Evolutionary conservation across 23 red algal species (phyloP).

Genomic region (Chondrus crispus): DNA sequence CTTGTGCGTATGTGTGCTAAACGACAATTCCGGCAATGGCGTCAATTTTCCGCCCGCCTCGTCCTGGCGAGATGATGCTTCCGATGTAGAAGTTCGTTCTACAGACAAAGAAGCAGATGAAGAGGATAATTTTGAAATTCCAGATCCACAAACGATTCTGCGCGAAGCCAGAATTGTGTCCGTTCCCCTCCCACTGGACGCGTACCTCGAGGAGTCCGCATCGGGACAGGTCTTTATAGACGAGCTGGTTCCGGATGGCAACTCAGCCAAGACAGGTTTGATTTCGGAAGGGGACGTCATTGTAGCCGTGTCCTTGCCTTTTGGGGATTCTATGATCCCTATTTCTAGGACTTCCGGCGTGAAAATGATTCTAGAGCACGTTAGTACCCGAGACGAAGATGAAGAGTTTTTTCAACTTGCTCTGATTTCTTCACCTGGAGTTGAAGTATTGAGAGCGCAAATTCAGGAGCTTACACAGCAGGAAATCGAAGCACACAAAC

Average conservation of each 20-base stretch:
- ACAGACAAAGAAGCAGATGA: too few relatives aligned
- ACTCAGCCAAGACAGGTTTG: slow-evolving; percentile 3
- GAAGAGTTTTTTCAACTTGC: slow-evolving; percentile 25
- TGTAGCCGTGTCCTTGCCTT: slow-evolving; percentile 42
- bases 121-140: too few relatives aligned
- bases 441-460: neutral
- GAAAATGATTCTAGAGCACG: slow-evolving; percentile 25
- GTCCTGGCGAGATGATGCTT: too few relatives aligned
- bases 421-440: neutral
- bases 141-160: too few relatives aligned
- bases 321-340: slow-evolving; percentile 17
- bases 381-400: neutral
- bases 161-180: neutral
- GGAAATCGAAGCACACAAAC: too few relatives aligned
- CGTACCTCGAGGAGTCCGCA: neutral
- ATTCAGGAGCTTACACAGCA: too few relatives aligned
- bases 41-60: too few relatives aligned
- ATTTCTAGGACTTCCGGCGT: slow-evolving; percentile 14
- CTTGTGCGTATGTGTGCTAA: too few relatives aligned
- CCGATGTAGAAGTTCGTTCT: too few relatives aligned
- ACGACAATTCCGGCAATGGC: too few relatives aligned
- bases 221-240: slow-evolving; percentile 41
- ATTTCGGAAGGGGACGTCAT: slow-evolving; percentile 34
- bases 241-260: slow-evolving; percentile 33
- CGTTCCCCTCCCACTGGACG: slow-evolving; percentile 15